These are phyloP conservation scores for Urtica urens DNA, from an alignment of 306 rosid genomes.

Conservation along the genomic window DNA sequence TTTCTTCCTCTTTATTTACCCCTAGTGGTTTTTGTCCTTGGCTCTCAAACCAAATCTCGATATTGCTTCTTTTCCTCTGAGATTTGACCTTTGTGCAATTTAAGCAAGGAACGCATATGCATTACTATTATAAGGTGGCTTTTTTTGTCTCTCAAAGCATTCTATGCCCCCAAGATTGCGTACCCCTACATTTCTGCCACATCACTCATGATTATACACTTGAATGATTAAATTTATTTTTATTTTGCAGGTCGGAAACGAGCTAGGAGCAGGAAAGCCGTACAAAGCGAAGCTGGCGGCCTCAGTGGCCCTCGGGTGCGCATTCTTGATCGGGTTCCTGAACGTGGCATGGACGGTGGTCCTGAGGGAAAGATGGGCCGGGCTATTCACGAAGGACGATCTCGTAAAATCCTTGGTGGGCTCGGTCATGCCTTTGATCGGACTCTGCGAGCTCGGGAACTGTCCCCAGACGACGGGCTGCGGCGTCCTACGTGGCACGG, in stretches of 20 bases:
- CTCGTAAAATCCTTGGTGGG: conserved; percentile 54
- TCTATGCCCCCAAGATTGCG: too few relatives aligned
- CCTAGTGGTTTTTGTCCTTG: too few relatives aligned
- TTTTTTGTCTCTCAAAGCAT: too few relatives aligned
- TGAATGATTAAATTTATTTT: neutral
- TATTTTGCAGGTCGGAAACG: conserved; percentile 71
- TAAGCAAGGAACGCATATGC: too few relatives aligned
- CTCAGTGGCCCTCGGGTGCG: conserved; percentile 74
- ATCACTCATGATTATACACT: too few relatives aligned
- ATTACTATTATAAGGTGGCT: too few relatives aligned
- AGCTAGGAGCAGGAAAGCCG: conserved; percentile 89
- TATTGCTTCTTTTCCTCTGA: too few relatives aligned
- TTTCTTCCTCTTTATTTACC: too few relatives aligned
- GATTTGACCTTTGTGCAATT: too few relatives aligned
- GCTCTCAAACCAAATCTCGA: too few relatives aligned
- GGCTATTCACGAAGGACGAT: conserved; percentile 55
- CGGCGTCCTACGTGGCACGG: conserved; percentile 71
- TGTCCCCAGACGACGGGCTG: conserved; percentile 92
- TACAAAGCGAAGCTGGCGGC: conserved; percentile 89
- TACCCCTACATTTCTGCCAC: too few relatives aligned
- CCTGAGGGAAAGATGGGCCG: conserved; percentile 59
- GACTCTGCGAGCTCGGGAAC: conserved; percentile 81
- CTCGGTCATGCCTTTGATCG: conserved; percentile 75
- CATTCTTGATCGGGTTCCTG: conserved; percentile 57
- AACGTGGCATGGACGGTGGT: conserved; percentile 86